Percentiles rank a stretch among this genome's conserved stretches.
Conservation (phyloP, 2,329 filamentous ascomycete genomes). For the Pyrenophora seminiperda region DNA sequence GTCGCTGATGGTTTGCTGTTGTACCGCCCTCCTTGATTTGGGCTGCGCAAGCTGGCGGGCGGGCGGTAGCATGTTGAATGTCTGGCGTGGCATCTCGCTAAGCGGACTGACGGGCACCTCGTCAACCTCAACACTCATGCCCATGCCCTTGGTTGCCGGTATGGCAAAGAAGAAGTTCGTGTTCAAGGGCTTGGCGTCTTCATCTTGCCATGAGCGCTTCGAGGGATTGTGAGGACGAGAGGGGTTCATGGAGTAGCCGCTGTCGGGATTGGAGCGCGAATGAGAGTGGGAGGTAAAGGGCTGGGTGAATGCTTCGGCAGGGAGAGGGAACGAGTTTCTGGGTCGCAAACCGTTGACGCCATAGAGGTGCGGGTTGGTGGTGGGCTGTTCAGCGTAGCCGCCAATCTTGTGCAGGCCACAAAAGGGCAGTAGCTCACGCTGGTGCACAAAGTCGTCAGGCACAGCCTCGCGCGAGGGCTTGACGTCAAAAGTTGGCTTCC, state of each 20-base stretch:
- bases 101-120: conserved; percentile 45
- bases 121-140: conserved; percentile 29
- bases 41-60: conserved; percentile 41
- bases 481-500: conserved; percentile 26
- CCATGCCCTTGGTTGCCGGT: conserved; percentile 18
- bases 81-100: conserved; percentile 32
- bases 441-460: conserved; percentile 33
- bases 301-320: conserved; percentile 41
- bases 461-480: conserved; percentile 31
- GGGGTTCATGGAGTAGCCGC: conserved; percentile 32
- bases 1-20: conserved; percentile 22
- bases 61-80: conserved; percentile 26
- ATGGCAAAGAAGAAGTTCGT: conserved; percentile 37
- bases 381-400: conserved; percentile 66
- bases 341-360: conserved; percentile 39
- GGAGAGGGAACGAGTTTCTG: conserved; percentile 38
- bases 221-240: conserved; percentile 39
- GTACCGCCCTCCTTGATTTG: conserved; percentile 24
- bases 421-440: conserved; percentile 74
- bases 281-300: conserved; percentile 34
- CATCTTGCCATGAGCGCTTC: conserved; percentile 53
- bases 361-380: conserved; percentile 43
- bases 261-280: conserved; percentile 34
- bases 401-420: conserved; percentile 80
- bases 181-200: conserved; percentile 34